Evolutionary conservation across 768 basidiomycete genomes (phyloP).

Genomic region (Hypsizygus marmoreus): DNA sequence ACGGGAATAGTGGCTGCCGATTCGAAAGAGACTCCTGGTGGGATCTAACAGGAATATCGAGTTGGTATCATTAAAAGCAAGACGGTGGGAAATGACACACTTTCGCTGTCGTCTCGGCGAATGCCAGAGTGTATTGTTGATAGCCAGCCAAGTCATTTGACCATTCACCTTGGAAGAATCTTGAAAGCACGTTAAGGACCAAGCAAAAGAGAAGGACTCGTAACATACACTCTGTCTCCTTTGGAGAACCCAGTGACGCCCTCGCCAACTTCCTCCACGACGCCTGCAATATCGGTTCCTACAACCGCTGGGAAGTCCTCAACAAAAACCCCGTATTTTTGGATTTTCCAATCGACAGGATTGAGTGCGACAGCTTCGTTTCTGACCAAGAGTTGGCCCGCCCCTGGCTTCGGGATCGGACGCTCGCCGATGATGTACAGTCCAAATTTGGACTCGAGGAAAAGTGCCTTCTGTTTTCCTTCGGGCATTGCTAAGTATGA

Average conservation of each 20-base stretch:
- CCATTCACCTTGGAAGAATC: conserved; percentile 13
- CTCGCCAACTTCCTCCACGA: conserved; percentile 50
- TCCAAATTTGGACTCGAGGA: conserved; percentile 17
- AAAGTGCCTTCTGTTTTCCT: conserved; percentile 27
- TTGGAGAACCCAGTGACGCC: conserved; percentile 49
- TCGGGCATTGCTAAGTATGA: conserved; percentile 1
- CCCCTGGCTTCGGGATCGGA: conserved; percentile 26
- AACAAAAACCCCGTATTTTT: conserved; percentile 37
- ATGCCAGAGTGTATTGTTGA: conserved; percentile 28
- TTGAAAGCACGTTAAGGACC: not conserved
- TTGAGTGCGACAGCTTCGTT: conserved; percentile 42
- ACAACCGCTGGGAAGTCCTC: conserved; percentile 45
- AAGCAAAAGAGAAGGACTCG: not conserved
- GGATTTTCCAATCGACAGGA: conserved; percentile 54
- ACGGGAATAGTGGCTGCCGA: conserved; percentile 37
- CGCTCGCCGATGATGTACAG: conserved; percentile 14
- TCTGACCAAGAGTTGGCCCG: conserved; percentile 43
- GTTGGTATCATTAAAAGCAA: conserved; percentile 36
- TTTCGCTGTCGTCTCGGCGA: conserved; percentile 19
- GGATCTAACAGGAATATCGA: conserved; percentile 30
- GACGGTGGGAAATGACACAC: conserved; percentile 2
- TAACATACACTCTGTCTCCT: conserved; percentile 55
- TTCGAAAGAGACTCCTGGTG: conserved; percentile 33
- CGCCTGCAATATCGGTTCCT: conserved; percentile 52
- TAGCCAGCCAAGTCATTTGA: conserved; percentile 16